A percentile compares a stretch with the other conserved stretches of the same genome.
Evolutionary conservation across 768 basidiomycete species (phyloP).

Genomic region (Scleroderma citrinum): DNA sequence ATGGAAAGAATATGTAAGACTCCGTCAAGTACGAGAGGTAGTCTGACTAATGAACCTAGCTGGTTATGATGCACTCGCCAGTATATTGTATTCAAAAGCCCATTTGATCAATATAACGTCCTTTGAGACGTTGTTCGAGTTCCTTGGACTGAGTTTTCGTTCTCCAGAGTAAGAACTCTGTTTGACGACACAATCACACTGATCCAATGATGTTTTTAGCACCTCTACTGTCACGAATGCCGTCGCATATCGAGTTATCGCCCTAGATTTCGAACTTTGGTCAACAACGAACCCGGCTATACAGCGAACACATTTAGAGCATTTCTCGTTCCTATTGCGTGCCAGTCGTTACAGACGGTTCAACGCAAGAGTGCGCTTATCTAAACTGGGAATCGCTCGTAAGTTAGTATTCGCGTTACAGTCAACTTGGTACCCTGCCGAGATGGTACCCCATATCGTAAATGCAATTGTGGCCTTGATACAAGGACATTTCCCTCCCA

Average conservation of each 20-base stretch:
- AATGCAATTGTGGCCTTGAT: constrained; percentile 58
- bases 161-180: constrained; percentile 60
- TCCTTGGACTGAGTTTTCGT: constrained; percentile 79
- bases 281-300: constrained; percentile 63
- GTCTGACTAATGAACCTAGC: constrained; percentile 37
- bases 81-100: constrained; percentile 66
- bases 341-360: constrained; percentile 71
- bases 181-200: neutral
- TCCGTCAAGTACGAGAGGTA: neutral
- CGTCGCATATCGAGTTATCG: constrained; percentile 75
- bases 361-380: constrained; percentile 68
- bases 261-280: constrained; percentile 91
- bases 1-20: constrained; percentile 81
- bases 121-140: constrained; percentile 81
- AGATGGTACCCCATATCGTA: constrained; percentile 41
- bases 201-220: constrained; percentile 33
- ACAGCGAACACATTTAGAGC: constrained; percentile 73
- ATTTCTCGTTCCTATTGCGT: constrained; percentile 70
- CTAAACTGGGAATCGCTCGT: constrained; percentile 65
- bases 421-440: constrained; percentile 65
- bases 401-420: constrained; percentile 80
- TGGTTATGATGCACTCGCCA: constrained; percentile 82
- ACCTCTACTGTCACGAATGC: constrained; percentile 79
- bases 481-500: constrained; percentile 61
- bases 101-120: constrained; percentile 71